These are phyloP conservation scores for Trichoderma sp. DNA, from an alignment of 2,329 filamentous ascomycete genomes.

Conservation along the genomic window DNA sequence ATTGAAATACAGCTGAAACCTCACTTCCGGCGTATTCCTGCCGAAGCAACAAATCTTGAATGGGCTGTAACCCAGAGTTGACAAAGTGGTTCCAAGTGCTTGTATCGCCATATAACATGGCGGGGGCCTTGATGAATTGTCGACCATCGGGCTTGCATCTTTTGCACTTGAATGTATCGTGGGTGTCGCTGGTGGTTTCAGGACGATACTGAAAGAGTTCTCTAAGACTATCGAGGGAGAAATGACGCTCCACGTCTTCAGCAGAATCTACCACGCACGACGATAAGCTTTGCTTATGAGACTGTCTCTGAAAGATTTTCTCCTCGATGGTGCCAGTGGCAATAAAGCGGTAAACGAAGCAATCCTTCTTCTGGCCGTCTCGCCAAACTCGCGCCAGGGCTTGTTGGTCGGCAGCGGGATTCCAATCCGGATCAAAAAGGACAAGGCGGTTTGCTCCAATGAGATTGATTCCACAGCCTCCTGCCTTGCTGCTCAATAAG, in stretches of 20 bases:
- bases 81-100: constrained; percentile 99
- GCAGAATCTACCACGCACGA: constrained; percentile 95
- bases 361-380: constrained; percentile 98
- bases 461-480: constrained; percentile 93
- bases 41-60: constrained; percentile 86
- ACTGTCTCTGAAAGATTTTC: constrained; percentile 98
- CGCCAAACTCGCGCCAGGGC: constrained; percentile 97
- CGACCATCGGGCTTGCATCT: constrained; percentile 84
- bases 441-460: constrained; percentile 94
- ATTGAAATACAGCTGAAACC: constrained; percentile 96
- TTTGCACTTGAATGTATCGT: constrained; percentile 99
- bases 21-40: constrained; percentile 79
- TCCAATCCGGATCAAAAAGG: constrained; percentile 97
- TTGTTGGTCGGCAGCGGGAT: constrained; percentile 95
- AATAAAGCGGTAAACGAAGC: constrained; percentile 99
- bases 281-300: constrained; percentile 95
- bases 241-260: constrained; percentile 96
- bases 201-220: constrained; percentile 93
- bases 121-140: constrained; percentile 86
- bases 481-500: constrained; percentile 93
- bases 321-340: constrained; percentile 97
- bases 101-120: constrained; percentile 96
- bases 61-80: constrained; percentile 75
- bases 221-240: constrained; percentile 84
- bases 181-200: constrained; percentile 86